Conservation (phyloP, 129 eudicot species). For the Gnaphalium uliginosum region DNA sequence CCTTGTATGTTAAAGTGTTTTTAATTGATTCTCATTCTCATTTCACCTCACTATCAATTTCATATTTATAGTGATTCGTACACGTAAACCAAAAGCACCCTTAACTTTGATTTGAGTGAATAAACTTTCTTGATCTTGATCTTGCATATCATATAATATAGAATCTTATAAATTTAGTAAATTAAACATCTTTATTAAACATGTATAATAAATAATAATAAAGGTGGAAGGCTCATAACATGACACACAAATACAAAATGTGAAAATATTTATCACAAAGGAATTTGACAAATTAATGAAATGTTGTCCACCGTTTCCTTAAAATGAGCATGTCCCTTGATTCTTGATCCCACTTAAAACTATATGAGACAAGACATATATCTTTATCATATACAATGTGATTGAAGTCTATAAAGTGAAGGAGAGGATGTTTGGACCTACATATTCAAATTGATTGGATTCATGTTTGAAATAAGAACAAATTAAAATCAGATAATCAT, state of each 20-base stretch:
- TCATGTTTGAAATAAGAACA: not conserved
- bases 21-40: too few relatives aligned
- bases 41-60: too few relatives aligned
- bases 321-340: conserved; percentile 40
- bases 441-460: not conserved
- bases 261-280: not conserved
- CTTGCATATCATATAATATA: too few relatives aligned
- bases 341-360: conserved; percentile 34
- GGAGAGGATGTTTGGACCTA: not conserved
- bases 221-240: not conserved
- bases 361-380: conserved; percentile 30
- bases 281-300: conserved; percentile 22
- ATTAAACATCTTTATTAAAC: too few relatives aligned
- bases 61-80: too few relatives aligned
- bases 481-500: too few relatives aligned
- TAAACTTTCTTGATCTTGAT: too few relatives aligned
- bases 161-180: too few relatives aligned
- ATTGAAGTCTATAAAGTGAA: conserved; percentile 10
- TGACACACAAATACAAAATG: not conserved
- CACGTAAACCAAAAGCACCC: too few relatives aligned
- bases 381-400: conserved; percentile 8
- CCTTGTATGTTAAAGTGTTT: too few relatives aligned
- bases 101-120: too few relatives aligned
- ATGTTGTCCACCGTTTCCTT: conserved; percentile 36
- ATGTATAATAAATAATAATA: too few relatives aligned